Evolutionary conservation across 805 yeast species (phyloP), one percentile per base, ranked within the genome.

Genomic region (Schwanniomyces occidentalis): DNA sequence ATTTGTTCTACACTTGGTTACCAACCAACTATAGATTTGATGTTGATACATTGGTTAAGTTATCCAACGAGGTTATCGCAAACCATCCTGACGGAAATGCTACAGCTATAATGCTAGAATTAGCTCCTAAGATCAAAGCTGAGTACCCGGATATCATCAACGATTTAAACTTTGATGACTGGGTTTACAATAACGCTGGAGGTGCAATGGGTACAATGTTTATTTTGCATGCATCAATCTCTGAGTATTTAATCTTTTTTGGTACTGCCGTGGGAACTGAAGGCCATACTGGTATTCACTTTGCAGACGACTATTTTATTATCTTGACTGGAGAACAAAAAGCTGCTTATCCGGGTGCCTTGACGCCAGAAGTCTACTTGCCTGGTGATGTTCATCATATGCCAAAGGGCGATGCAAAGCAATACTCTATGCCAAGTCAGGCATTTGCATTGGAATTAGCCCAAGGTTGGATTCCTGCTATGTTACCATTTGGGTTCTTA

Each of bases 151-250:
- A 78, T 6, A 56, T 74, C 46, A 76, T 91, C 62, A 86, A 86
- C 62, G 80, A 79, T 45, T 71, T 83, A 46, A 77, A 81, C 56
- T 69, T 71, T 32, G 84, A 85, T 34, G 91, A 90, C 46, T 93
- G 98, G 98, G 84, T 93, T 33, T 91, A 81, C 76, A 93, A 93
- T 75, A 88, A 87, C 52, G 99, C 99, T 3, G 99, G 99, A 36
- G 96, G 96, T 48, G 98, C 99, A 34, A 93, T 93, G 99, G 93
- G 95, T 16, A 80, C 89, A 36, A 91, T 93, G 98, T 76, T 87
- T 50, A 87, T 93, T 42, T 71, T 91, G 46, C 99, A 93, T 61
- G 97, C 98, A 8, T 93, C 98, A 6, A 71, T 93, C 50, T 72
- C 93, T 5, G 99, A 93, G 65, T 93, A 93, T 58, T 65, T 93